Evolutionary conservation across 2,329 filamentous ascomycete genomes (phyloP).

Genomic region (Coleophoma crateriformis): DNA sequence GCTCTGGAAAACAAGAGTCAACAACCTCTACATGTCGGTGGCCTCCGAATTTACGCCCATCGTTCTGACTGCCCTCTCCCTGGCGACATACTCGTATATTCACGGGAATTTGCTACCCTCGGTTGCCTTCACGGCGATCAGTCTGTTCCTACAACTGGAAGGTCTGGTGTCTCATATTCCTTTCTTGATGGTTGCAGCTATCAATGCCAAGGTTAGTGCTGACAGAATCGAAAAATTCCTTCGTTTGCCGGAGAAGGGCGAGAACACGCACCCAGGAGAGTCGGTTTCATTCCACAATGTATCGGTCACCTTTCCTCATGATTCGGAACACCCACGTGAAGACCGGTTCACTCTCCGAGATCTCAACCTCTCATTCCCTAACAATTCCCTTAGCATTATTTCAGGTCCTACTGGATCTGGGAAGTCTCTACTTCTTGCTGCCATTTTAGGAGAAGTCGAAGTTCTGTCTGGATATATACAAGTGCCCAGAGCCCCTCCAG

Average conservation of each 20-base stretch:
- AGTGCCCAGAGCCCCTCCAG: constrained; percentile 42
- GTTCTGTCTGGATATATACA: constrained; percentile 55
- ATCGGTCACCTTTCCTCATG: constrained; percentile 65
- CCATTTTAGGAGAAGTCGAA: constrained; percentile 70
- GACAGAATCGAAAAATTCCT: constrained; percentile 67
- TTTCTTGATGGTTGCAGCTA: constrained; percentile 59
- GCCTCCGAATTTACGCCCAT: constrained; percentile 68
- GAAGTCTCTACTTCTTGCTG: constrained; percentile 68
- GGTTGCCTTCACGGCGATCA: constrained; percentile 71
- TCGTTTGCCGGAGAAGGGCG: constrained; percentile 54
- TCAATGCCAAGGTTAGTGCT: constrained; percentile 67
- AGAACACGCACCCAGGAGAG: constrained; percentile 47
- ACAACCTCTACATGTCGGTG: constrained; percentile 15
- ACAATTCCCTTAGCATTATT: constrained; percentile 64
- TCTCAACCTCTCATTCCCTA: constrained; percentile 59
- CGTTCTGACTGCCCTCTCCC: constrained; percentile 62
- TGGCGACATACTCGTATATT: constrained; percentile 60
- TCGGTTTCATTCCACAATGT: constrained; percentile 60
- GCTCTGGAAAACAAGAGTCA: constrained; percentile 43
- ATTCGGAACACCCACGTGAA: constrained; percentile 47
- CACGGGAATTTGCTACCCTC: constrained; percentile 62
- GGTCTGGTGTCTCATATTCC: constrained; percentile 63
- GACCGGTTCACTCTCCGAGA: constrained; percentile 60
- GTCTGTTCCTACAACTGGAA: constrained; percentile 67
- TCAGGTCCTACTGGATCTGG: constrained; percentile 72